A percentile compares a stretch with the other conserved stretches of the same genome.
Evolutionary conservation across 768 basidiomycete species (phyloP).

Genomic region (Guyanaporus albipodus): DNA sequence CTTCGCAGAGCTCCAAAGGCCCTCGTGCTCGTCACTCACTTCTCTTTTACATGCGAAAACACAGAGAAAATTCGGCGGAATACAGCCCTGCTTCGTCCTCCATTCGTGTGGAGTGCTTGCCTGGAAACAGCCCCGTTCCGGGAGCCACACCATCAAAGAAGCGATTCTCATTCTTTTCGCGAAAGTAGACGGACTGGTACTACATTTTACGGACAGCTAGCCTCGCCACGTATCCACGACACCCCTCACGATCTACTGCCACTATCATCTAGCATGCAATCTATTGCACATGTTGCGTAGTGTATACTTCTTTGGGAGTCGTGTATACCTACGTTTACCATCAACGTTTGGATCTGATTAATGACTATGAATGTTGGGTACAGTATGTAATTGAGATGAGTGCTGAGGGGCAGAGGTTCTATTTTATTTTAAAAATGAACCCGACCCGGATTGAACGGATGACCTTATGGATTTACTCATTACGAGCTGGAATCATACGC

Average conservation of each 20-base stretch:
- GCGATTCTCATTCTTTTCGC: constrained; percentile 29
- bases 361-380: no score
- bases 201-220: constrained; percentile 9
- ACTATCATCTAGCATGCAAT: constrained; percentile 16
- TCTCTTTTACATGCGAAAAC: constrained; percentile 32
- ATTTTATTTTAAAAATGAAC: constrained; percentile 36
- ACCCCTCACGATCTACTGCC: constrained; percentile 10
- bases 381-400: no score
- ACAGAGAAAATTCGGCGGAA: constrained; percentile 12
- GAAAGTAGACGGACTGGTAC: constrained; percentile 25
- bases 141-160: constrained; percentile 18
- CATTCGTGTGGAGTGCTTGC: constrained; percentile 14
- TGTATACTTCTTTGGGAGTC: constrained; percentile 4
- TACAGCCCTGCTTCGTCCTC: constrained; percentile 27
- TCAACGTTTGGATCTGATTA: no score
- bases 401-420: no score
- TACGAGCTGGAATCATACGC: constrained; percentile 36
- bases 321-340: constrained; percentile 12
- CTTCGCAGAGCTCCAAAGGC: constrained; percentile 25
- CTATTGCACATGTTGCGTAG: constrained; percentile 14
- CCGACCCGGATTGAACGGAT: constrained; percentile 46
- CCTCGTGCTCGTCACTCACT: constrained; percentile 27
- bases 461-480: constrained; percentile 38
- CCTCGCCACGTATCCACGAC: constrained; percentile 18
- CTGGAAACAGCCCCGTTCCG: constrained; percentile 5